Conservation (phyloP, 164 flowering plant species). For the Dillenia turbinata region DNA sequence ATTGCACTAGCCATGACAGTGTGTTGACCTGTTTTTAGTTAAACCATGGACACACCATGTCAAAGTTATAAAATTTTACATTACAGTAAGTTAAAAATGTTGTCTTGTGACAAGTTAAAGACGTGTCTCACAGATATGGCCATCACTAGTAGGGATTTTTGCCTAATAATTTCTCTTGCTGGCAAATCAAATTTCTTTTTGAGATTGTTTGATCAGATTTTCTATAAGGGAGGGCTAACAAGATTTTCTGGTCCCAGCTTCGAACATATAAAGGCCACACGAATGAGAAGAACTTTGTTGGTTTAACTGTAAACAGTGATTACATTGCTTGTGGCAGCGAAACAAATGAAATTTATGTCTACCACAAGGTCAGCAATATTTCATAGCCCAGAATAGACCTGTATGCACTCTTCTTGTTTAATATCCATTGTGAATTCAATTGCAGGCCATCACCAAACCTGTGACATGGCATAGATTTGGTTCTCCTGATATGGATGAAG, state of each 20-base stretch:
- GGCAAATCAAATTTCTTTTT: too few species aligned
- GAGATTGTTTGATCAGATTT: too few species aligned
- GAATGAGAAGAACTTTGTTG: conserved; percentile 97
- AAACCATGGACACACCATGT: too few species aligned
- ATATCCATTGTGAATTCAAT: background rate
- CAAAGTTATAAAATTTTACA: too few species aligned
- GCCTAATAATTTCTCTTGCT: too few species aligned
- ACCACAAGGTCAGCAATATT: conserved; percentile 75
- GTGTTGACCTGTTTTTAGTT: too few species aligned
- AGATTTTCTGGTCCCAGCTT: conserved; percentile 35
- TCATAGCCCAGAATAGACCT: background rate
- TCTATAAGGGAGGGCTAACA: too few species aligned
- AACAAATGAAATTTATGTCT: conserved; percentile 89
- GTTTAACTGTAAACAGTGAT: conserved; percentile 79
- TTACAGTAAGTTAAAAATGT: too few species aligned
- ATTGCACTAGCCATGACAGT: too few species aligned
- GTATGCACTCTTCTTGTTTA: background rate
- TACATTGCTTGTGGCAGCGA: conserved; percentile 98
- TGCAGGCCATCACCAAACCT: conserved; percentile 88
- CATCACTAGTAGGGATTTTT: too few species aligned
- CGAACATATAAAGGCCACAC: conserved; percentile 88
- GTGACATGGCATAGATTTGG: conserved; percentile 83
- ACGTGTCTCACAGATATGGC: too few species aligned
- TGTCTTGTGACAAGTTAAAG: too few species aligned
- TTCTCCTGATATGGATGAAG: conserved; percentile 63